phyloP scores from a whole-genome alignment of 2,329 filamentous ascomycete genomes.

The Whalleya microplaca region DNA sequence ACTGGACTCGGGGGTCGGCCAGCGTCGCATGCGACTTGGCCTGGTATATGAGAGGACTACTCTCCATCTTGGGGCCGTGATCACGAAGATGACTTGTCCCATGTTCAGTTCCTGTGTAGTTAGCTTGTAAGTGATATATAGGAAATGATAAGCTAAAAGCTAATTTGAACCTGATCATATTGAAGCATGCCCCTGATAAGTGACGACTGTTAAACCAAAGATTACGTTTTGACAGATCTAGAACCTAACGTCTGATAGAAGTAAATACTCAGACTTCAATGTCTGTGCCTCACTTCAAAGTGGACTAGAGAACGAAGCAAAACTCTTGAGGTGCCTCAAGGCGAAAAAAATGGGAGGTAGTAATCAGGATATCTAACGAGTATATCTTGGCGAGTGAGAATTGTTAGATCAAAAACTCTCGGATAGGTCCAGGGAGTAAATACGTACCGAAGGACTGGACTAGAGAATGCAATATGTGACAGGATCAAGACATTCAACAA shows the following conservation, averaged over 20 bases:
- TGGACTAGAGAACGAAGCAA: background rate
- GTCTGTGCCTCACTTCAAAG: background rate
- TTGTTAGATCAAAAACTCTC: background rate
- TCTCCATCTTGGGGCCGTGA: background rate
- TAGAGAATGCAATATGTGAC: too few relatives aligned
- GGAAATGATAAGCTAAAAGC: background rate
- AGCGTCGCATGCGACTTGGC: background rate
- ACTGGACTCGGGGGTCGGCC: background rate
- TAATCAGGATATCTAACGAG: background rate
- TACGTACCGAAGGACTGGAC: too few relatives aligned
- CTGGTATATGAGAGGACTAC: slow-evolving; percentile 3
- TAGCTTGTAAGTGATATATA: background rate
- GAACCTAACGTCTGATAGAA: background rate
- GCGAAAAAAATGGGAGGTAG: background rate
- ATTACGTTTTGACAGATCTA: background rate
- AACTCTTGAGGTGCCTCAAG: too few relatives aligned
- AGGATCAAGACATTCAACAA: too few relatives aligned
- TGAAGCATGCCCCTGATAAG: slow-evolving; percentile 1
- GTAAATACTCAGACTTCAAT: background rate
- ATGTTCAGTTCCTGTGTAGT: background rate
- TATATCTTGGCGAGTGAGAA: too few relatives aligned
- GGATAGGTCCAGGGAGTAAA: too few relatives aligned
- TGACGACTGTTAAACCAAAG: background rate
- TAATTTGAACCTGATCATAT: background rate
- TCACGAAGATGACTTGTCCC: slow-evolving; percentile 3